Conservation (phyloP, 805 yeast species). For the Lipomyces starkeyi region DNA sequence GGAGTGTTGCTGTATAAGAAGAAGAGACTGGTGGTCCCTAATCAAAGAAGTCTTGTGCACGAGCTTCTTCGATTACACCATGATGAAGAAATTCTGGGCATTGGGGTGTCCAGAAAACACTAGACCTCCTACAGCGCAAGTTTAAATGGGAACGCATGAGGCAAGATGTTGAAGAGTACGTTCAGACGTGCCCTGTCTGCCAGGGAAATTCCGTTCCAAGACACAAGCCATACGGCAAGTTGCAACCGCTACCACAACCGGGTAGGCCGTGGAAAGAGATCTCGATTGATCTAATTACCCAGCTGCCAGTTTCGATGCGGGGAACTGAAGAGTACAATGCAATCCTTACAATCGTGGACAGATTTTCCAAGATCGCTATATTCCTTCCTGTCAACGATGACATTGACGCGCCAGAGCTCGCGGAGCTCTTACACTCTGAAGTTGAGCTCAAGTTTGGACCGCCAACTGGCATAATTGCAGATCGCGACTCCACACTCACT, state of each 20-base stretch:
- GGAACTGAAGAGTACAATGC: constrained; percentile 23
- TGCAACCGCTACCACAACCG: not conserved
- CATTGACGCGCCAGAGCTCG: constrained; percentile 18
- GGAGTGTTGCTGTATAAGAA: not conserved
- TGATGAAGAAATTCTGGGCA: constrained; percentile 4
- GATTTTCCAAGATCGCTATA: constrained; percentile 34
- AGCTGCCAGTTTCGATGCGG: not conserved
- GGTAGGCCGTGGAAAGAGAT: not conserved
- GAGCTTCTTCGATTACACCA: constrained; percentile 8
- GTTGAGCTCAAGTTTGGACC: constrained; percentile 34
- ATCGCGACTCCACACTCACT: constrained; percentile 32
- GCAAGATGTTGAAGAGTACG: constrained; percentile 2
- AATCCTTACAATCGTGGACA: constrained; percentile 37
- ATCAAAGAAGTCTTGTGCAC: constrained; percentile 6
- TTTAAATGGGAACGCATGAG: not conserved
- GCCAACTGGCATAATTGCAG: constrained; percentile 25
- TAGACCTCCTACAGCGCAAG: not conserved
- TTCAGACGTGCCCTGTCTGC: not conserved
- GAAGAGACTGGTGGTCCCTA: constrained; percentile 2
- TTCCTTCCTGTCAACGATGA: constrained; percentile 26
- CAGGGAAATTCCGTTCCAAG: not conserved
- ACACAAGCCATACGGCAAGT: not conserved
- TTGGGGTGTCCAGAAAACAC: not conserved
- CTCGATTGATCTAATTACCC: not conserved
- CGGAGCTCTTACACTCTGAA: constrained; percentile 22